Percentiles rank a stretch among this genome's conserved stretches.
Conservation (phyloP, 2,329 filamentous ascomycete species). For the Tolypocladium guangdongense region DNA sequence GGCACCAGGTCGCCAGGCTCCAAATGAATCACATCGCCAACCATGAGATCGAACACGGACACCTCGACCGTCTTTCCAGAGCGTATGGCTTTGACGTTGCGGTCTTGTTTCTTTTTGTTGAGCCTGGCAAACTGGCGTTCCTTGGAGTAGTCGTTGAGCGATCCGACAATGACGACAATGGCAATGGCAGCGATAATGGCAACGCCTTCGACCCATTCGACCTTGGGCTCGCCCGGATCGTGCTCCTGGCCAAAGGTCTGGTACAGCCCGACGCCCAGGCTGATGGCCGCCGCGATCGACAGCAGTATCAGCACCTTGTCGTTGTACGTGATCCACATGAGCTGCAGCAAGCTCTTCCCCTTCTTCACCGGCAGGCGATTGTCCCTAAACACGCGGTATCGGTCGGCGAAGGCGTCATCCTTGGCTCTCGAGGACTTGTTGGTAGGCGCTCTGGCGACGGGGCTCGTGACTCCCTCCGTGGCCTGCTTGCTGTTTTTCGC, state of each 20-base stretch:
- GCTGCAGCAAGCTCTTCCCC: slow-evolving; percentile 58
- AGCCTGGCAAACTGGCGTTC: slow-evolving; percentile 69
- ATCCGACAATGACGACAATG: slow-evolving; percentile 68
- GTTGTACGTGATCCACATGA: slow-evolving; percentile 78
- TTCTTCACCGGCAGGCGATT: slow-evolving; percentile 66
- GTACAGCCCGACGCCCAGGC: slow-evolving; percentile 64
- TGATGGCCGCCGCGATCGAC: slow-evolving; percentile 59
- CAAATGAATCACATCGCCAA: slow-evolving; percentile 60
- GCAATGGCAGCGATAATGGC: slow-evolving; percentile 72
- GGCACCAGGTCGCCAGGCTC: slow-evolving; percentile 67
- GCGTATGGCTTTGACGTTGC: slow-evolving; percentile 59
- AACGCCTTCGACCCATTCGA: slow-evolving; percentile 75
- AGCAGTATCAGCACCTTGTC: slow-evolving; percentile 70
- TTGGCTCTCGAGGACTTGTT: slow-evolving; percentile 3
- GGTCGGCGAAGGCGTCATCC: slow-evolving; percentile 42
- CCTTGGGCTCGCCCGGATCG: slow-evolving; percentile 35
- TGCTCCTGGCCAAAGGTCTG: slow-evolving; percentile 57
- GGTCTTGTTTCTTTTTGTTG: slow-evolving; percentile 70
- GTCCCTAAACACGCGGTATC: slow-evolving; percentile 60
- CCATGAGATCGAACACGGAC: slow-evolving; percentile 57
- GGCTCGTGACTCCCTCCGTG: slow-evolving; percentile 16
- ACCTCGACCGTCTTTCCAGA: slow-evolving; percentile 60
- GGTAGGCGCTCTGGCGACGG: slow-evolving; percentile 1
- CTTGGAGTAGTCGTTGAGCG: slow-evolving; percentile 71
- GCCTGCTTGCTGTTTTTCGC: slow-evolving; percentile 21